Base-by-base conservation (phyloP, 352 stramenopile species). In the Phytophthora colocasiae region DNA sequence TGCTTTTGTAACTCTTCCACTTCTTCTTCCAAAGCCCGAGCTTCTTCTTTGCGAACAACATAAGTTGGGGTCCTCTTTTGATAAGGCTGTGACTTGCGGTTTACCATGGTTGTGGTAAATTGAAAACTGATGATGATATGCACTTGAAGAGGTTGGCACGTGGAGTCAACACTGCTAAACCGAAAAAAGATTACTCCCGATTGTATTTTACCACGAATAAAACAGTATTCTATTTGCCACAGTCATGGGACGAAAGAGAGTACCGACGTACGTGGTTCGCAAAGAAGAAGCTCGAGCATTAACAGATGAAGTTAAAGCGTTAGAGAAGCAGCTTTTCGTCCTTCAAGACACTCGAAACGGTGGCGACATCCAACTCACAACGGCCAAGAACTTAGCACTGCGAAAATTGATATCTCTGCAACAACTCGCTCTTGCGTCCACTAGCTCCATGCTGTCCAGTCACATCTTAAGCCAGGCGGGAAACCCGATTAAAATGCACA, bases 211-310 rank as follows among this genome's bases (percentile, higher is more conserved):
- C 22, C 22, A 22, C 1, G 22, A 22, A 22, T 2, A 22, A 22
- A 22, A 47, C 44, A 51, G 45, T 51, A 12, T 34, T 51, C 6
- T 26, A 24, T 24, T 51, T 38, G 45, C 26, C 4, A 34, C 49
- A 31, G 43, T 9, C 36, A 57, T 57, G 53, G 53, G 24, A 10
- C 60, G 61, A 29, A 64, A 59, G 53, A 63, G 46, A 22, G 55
- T 58, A 6, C 31, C 45, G 12, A 69, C 61, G 4, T 65, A 70
- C 15, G 12, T 65, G 14, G 24, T 60, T 0, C 62, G 62, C 15
- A 70, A 56, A 34, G 47, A 56, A 41, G 54, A 65, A 57, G 22
- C 22, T n/a, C 29, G 45, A 6, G 31, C 38, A 4, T 48, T 70
- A 22, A 6, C 50, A 22, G n/a, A 39, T 2, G 27, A 65, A 11